Conservation (phyloP, 768 basidiomycete species). For the Suillus fuscotomentosus region DNA sequence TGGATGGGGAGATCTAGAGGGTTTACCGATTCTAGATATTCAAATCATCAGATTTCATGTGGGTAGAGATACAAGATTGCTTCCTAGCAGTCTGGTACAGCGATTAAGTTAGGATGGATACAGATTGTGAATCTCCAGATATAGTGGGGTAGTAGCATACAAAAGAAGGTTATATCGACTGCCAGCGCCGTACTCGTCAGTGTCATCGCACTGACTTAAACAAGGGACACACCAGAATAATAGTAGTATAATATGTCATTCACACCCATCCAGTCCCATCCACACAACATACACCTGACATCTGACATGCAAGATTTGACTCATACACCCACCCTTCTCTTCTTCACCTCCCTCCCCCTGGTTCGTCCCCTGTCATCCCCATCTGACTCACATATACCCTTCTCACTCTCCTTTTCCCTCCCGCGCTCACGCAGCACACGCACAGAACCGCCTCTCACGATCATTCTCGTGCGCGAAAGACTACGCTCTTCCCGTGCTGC, state of each 20-base stretch:
- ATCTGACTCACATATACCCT: constrained; percentile 6
- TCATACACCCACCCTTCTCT: constrained; percentile 23
- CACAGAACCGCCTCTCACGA: background rate
- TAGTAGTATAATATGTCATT: background rate
- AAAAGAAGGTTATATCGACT: constrained; percentile 1
- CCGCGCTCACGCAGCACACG: background rate
- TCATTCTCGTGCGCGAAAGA: background rate
- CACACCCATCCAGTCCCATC: background rate
- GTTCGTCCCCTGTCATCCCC: constrained; percentile 9
- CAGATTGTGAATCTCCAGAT: background rate
- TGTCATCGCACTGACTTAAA: background rate
- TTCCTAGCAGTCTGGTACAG: background rate
- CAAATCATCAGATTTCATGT: background rate
- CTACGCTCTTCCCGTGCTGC: constrained; percentile 6
- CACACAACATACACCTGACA: background rate
- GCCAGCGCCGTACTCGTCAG: background rate
- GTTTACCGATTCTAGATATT: background rate
- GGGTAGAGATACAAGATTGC: background rate
- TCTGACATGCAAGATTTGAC: background rate
- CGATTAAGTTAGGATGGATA: background rate
- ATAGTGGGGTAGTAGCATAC: background rate
- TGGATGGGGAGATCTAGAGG: too few relatives aligned
- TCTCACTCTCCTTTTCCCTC: constrained; percentile 14
- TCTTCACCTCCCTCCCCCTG: constrained; percentile 28
- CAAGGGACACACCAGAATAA: background rate